phyloP scores from a whole-genome alignment of 345 rosid genomes.

The Sonneratia alba region DNA sequence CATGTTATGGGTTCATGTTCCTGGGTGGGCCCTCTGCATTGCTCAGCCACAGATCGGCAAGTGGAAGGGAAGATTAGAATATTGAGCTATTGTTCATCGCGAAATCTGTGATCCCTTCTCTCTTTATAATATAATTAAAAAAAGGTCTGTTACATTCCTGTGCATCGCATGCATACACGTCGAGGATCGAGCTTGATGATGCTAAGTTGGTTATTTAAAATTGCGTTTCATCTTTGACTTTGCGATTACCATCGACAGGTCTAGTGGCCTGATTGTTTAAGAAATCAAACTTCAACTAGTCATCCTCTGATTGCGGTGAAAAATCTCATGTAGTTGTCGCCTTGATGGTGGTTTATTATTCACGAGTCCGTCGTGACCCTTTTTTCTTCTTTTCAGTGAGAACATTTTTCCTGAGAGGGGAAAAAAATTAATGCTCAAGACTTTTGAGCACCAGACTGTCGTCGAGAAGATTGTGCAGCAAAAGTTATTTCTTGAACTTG shows the following conservation, averaged over 20 bases:
- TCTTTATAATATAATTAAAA: background rate
- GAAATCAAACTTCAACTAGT: too few relatives aligned
- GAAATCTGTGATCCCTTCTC: background rate
- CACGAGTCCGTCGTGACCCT: too few relatives aligned
- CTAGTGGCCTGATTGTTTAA: background rate
- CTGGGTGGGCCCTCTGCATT: conserved; percentile 1
- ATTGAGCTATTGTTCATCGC: background rate
- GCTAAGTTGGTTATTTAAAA: background rate
- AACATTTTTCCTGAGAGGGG: too few relatives aligned
- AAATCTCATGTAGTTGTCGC: too few relatives aligned
- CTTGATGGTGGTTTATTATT: too few relatives aligned
- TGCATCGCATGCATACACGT: background rate
- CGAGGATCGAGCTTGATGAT: background rate
- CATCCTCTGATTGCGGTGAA: too few relatives aligned
- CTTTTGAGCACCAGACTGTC: too few relatives aligned
- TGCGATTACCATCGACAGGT: background rate
- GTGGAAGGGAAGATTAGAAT: background rate
- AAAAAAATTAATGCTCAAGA: too few relatives aligned
- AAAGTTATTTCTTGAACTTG: conserved; percentile 3
- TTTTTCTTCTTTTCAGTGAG: too few relatives aligned
- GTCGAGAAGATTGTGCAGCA: background rate
- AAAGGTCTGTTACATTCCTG: background rate
- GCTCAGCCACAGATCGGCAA: background rate
- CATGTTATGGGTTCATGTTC: conserved; percentile 1
- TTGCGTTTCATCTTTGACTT: background rate